Percentiles rank a stretch among this genome's conserved stretches.
These are phyloP conservation scores for Alternaria panax DNA, from an alignment of 2,329 filamentous ascomycete species.

Conservation along the genomic window DNA sequence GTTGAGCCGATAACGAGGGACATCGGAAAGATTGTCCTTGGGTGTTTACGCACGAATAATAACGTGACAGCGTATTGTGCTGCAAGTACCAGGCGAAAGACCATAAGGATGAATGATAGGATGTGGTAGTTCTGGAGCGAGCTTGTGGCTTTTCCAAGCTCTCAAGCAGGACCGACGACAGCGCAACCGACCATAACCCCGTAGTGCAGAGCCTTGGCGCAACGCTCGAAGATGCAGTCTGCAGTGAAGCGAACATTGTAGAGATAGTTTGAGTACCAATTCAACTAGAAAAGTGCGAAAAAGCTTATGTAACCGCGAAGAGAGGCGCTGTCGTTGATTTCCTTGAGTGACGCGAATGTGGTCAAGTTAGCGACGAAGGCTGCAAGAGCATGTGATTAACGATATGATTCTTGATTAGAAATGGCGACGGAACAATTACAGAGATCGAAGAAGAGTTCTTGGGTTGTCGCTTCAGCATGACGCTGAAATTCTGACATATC, in stretches of 20 bases:
- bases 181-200: constrained; percentile 71
- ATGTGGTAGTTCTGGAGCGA: constrained; percentile 55
- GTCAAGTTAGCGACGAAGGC: constrained; percentile 60
- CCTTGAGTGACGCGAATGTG: constrained; percentile 65
- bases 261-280: constrained; percentile 70
- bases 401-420: background rate
- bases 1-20: constrained; percentile 43
- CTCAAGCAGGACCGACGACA: constrained; percentile 60
- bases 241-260: constrained; percentile 72
- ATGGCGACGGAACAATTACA: background rate
- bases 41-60: constrained; percentile 42
- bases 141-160: constrained; percentile 21
- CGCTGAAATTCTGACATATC: background rate
- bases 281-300: constrained; percentile 69
- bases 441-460: constrained; percentile 11
- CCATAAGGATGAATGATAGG: constrained; percentile 50
- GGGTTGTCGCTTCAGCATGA: constrained; percentile 4
- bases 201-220: constrained; percentile 66
- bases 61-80: constrained; percentile 51
- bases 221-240: constrained; percentile 69
- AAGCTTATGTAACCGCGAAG: constrained; percentile 59
- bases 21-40: constrained; percentile 42
- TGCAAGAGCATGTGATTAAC: background rate
- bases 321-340: constrained; percentile 59
- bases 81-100: constrained; percentile 45